Base-by-base conservation (phyloP, 2,329 filamentous ascomycete genomes). In the Metarhizium brunneum region DNA sequence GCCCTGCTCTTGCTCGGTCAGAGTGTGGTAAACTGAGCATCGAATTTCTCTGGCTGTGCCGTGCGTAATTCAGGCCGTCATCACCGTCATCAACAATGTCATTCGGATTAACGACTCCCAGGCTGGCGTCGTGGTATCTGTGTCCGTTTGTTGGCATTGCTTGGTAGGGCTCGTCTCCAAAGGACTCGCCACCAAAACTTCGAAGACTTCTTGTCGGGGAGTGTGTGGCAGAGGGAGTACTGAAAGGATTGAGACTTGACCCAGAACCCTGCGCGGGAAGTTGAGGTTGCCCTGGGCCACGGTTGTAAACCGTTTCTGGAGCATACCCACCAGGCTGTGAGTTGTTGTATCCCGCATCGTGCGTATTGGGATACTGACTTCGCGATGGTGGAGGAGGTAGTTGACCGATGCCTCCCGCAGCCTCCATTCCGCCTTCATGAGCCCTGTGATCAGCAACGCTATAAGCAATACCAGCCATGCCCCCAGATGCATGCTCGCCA, bases 81-180 rank as follows among this genome's bases (percentile, higher is more conserved):
- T 96, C 92, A 32, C 89, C 90, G 65, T 96, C 92, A 67, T 96
- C 92, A 25, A 81, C 82, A 60, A 96, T 92, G 14, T 86, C 84
- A 64, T 88, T 83, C 2, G 91, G 90, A 66, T 96, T 85, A 57
- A 94, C 80, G 2, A 81, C 73, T 43, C 81, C 80, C 4, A 85
- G 70, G 8, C 73, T 69, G 29, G 77, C 71, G 57, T 78, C 77
- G 35, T 71, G 77, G 70, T 66, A 72, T 43, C 69, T 55, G 4
- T 48, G 40, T 14, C 47, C 45, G 3, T 48, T 54, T 3, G 47
- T 8, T 13, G 50, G 20, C n/a, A 50, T 18, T 61, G 80, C 78
- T 55, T 81, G 80, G 66, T 90, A 90, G 0, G 86, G 86, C 51
- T 86, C 85, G 62, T 87, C 85, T 35, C 76, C 72, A 65, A 81